These are phyloP conservation scores for Glycyrrhiza uralensis DNA, from an alignment of 306 rosid species.

Conservation along the genomic window DNA sequence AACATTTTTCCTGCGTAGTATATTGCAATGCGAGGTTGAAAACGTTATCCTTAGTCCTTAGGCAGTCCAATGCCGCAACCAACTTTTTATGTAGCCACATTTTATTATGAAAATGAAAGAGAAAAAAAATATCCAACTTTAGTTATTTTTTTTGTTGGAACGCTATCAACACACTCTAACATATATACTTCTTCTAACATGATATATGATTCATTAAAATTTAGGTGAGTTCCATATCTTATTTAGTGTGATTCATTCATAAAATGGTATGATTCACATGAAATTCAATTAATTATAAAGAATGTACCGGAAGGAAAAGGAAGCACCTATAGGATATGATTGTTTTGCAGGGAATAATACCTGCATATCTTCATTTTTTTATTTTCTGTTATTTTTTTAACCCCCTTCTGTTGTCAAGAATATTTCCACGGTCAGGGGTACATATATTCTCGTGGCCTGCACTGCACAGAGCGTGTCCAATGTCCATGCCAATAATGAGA, in stretches of 20 bases:
- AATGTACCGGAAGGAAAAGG: too few species aligned
- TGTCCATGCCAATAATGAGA: neutral
- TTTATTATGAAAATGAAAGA: neutral
- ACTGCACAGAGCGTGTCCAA: neutral
- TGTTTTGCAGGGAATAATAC: neutral
- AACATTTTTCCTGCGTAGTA: neutral
- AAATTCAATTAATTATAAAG: too few species aligned
- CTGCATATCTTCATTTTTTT: neutral
- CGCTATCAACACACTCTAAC: too few species aligned
- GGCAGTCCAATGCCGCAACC: neutral
- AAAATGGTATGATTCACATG: too few species aligned
- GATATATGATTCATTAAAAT: too few species aligned
- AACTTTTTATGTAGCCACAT: neutral
- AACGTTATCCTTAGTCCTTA: neutral
- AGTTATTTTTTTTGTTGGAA: too few species aligned
- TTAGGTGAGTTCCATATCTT: too few species aligned
- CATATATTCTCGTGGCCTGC: neutral
- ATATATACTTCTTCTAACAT: too few species aligned
- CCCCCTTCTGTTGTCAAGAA: neutral
- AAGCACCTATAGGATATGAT: too few species aligned
- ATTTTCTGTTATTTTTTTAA: neutral
- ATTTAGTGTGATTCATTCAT: too few species aligned
- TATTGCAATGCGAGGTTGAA: neutral
- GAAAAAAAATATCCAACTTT: too few species aligned
- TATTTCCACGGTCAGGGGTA: constrained; percentile 20